Evolutionary conservation across 768 basidiomycete species (phyloP).

Genomic region (Agrocybe praecox): DNA sequence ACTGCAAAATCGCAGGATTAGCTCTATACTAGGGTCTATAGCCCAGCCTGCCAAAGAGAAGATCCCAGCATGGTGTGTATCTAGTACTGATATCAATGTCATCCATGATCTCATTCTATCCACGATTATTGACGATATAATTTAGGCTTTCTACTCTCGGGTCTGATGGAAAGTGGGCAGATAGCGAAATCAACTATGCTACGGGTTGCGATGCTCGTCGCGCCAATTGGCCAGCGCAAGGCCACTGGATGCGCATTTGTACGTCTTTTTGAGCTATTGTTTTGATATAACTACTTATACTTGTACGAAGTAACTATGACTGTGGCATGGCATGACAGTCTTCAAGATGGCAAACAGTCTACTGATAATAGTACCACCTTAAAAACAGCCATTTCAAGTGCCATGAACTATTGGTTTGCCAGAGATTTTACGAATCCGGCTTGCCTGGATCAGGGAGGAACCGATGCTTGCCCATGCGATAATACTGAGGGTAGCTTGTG

Average conservation of each 20-base stretch:
- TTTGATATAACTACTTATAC: not conserved
- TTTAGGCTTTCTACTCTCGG: constrained; percentile 50
- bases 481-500: constrained; percentile 47
- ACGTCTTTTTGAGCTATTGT: constrained; percentile 12
- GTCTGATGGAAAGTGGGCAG: constrained; percentile 55
- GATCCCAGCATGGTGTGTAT: constrained; percentile 40
- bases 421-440: constrained; percentile 56
- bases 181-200: constrained; percentile 57
- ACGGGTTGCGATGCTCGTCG: constrained; percentile 62
- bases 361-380: constrained; percentile 40
- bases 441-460: constrained; percentile 62
- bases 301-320: constrained; percentile 48
- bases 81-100: no score
- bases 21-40: constrained; percentile 41
- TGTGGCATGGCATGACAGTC: constrained; percentile 58
- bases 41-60: constrained; percentile 15
- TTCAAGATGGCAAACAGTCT: constrained; percentile 38
- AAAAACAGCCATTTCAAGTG: constrained; percentile 42
- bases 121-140: not conserved
- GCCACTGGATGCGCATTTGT: constrained; percentile 60
- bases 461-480: constrained; percentile 52
- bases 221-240: constrained; percentile 72
- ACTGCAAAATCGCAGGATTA: constrained; percentile 34
- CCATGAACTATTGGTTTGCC: constrained; percentile 66
- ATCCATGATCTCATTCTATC: not conserved